Percentiles rank a stretch among this genome's conserved stretches.
These are phyloP conservation scores for Ophiostoma himal-ulmi DNA, from an alignment of 2,329 filamentous ascomycete genomes.

Conservation along the genomic window DNA sequence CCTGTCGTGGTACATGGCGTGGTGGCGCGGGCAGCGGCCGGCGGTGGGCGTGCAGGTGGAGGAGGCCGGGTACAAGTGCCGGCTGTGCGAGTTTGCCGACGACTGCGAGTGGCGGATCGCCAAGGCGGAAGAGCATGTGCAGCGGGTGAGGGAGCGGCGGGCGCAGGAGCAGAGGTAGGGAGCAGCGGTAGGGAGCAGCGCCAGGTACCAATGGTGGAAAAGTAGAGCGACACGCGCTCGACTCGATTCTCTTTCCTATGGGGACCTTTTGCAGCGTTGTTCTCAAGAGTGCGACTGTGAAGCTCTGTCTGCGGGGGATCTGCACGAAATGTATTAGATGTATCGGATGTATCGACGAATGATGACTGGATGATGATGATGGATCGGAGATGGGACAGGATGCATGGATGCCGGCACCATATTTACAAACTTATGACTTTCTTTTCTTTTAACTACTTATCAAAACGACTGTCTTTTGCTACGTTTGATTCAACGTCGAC, in stretches of 20 bases:
- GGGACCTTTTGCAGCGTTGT: background rate
- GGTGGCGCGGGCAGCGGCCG: conserved; percentile 74
- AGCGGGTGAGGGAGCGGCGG: conserved; percentile 22
- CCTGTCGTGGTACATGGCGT: conserved; percentile 62
- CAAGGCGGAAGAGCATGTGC: conserved; percentile 54
- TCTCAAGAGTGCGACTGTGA: background rate
- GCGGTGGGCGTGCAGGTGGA: conserved; percentile 72
- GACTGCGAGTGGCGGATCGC: conserved; percentile 69
- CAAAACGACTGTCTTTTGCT: background rate
- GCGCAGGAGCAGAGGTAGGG: background rate
- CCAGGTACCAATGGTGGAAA: too few relatives aligned
- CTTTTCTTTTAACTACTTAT: background rate
- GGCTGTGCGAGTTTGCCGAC: conserved; percentile 74
- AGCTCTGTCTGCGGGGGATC: background rate
- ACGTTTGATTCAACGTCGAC: conserved; percentile 3
- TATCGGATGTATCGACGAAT: background rate
- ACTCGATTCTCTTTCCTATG: background rate
- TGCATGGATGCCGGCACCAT: background rate
- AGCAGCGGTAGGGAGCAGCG: background rate
- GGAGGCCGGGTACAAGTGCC: conserved; percentile 76
- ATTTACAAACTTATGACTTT: background rate
- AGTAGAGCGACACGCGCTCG: background rate
- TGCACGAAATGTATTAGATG: background rate
- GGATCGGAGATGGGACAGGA: background rate
- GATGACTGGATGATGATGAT: conserved; percentile 6